A percentile compares a stretch with the other conserved stretches of the same genome.
Evolutionary conservation across 768 basidiomycete genomes (phyloP).

Genomic region (Clathrus columnatus): DNA sequence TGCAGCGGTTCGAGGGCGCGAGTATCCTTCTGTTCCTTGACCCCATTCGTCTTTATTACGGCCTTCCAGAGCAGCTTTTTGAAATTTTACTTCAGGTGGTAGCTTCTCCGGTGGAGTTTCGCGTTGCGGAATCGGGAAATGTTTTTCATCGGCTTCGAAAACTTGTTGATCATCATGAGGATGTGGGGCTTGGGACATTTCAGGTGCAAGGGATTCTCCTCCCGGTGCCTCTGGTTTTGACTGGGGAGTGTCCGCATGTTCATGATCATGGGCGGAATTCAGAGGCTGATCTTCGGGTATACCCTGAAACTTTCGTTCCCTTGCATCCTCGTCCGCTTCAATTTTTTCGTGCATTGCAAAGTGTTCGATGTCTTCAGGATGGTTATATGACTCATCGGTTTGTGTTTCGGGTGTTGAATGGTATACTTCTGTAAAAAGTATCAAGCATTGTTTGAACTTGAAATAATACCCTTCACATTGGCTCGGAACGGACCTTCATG

Average conservation of each 20-base stretch:
- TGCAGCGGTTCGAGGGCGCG: slow-evolving; percentile 56
- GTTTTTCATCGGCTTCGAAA: slow-evolving; percentile 18
- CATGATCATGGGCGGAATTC: slow-evolving; percentile 26
- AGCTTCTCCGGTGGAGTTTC: slow-evolving; percentile 57
- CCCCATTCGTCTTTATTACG: slow-evolving; percentile 62
- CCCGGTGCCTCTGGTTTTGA: slow-evolving; percentile 19
- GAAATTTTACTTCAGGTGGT: slow-evolving; percentile 57
- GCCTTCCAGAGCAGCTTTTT: slow-evolving; percentile 43
- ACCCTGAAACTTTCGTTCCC: slow-evolving; percentile 79
- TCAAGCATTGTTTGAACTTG: too few relatives aligned
- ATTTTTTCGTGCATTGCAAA: slow-evolving; percentile 84
- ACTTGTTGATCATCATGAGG: slow-evolving; percentile 31
- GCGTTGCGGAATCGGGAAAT: slow-evolving; percentile 32
- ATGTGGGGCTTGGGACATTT: slow-evolving; percentile 10
- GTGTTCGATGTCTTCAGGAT: slow-evolving; percentile 90
- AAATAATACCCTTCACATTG: background rate
- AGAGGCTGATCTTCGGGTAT: slow-evolving; percentile 67
- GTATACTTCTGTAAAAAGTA: slow-evolving; percentile 54
- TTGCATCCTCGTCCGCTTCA: slow-evolving; percentile 74
- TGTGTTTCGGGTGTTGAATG: slow-evolving; percentile 97
- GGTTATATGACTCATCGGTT: slow-evolving; percentile 88
- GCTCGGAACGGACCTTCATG: slow-evolving; percentile 68
- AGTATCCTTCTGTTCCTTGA: slow-evolving; percentile 59
- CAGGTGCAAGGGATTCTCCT: slow-evolving; percentile 10
- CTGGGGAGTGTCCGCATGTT: slow-evolving; percentile 13